Evolutionary conservation across 2,329 filamentous ascomycete genomes (phyloP).

Genomic region (Xylaria sp.): DNA sequence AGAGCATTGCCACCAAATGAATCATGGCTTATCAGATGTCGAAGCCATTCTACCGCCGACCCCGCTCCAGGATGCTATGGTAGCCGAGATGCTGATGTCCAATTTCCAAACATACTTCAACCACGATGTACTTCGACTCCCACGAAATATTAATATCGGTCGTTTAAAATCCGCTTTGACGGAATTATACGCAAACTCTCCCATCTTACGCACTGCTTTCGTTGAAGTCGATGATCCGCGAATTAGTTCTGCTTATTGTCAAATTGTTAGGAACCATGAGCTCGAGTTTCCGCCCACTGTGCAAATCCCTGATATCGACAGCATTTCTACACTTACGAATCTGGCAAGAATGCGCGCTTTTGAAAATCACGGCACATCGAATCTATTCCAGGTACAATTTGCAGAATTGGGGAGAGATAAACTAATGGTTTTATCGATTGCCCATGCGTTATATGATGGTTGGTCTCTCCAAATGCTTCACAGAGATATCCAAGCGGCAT

Average conservation of each 20-base stretch:
- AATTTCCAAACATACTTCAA: constrained; percentile 84
- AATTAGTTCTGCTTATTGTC: constrained; percentile 62
- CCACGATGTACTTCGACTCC: constrained; percentile 77
- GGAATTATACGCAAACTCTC: constrained; percentile 66
- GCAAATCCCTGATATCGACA: constrained; percentile 46
- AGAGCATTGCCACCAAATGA: constrained; percentile 51
- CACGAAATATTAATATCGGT: constrained; percentile 61
- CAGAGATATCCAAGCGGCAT: constrained; percentile 73
- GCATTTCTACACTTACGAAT: constrained; percentile 52
- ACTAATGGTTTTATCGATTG: constrained; percentile 74
- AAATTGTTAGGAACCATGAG: constrained; percentile 55
- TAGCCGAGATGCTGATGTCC: constrained; percentile 82
- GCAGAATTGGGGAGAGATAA: constrained; percentile 47
- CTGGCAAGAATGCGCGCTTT: constrained; percentile 53
- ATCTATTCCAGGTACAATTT: constrained; percentile 63
- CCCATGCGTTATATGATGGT: constrained; percentile 91
- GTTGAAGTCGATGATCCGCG: constrained; percentile 69
- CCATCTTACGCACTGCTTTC: constrained; percentile 82
- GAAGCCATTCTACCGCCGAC: constrained; percentile 78
- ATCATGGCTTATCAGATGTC: constrained; percentile 53
- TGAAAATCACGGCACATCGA: constrained; percentile 48
- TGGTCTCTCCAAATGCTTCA: constrained; percentile 83
- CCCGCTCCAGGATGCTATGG: constrained; percentile 86
- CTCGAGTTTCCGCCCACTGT: constrained; percentile 39
- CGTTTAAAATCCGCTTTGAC: constrained; percentile 71